Conservation (phyloP, 108 stramenopile species). For the Nitzschia palea region DNA sequence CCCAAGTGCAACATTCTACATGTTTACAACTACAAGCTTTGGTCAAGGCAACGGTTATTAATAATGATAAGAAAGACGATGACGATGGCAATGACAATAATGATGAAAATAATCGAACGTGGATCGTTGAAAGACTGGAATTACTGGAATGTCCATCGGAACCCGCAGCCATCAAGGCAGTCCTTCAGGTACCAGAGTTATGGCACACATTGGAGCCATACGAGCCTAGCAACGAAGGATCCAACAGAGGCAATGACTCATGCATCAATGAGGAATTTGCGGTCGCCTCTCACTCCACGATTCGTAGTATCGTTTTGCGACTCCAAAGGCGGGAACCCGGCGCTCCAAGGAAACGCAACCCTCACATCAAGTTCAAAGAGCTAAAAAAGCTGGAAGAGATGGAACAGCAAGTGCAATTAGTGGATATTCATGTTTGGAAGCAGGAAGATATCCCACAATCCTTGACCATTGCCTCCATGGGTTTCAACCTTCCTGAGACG, state of each 20-base stretch:
- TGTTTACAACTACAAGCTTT: conserved; percentile 9
- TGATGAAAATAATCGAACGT: not conserved
- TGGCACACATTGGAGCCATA: conserved; percentile 3
- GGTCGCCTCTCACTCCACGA: not conserved
- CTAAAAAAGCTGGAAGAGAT: conserved; percentile 11
- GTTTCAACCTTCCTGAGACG: conserved; percentile 11
- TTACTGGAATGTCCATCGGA: conserved; percentile 1
- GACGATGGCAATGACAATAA: conserved; percentile 2
- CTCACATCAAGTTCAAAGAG: conserved; percentile 11
- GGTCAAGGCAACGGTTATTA: not conserved
- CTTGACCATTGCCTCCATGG: not conserved
- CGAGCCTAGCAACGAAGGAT: not conserved
- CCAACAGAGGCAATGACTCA: not conserved
- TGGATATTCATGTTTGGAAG: not conserved
- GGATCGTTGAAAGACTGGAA: not conserved
- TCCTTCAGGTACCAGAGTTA: not conserved
- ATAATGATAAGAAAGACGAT: not conserved
- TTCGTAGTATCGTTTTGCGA: not conserved
- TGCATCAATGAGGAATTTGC: not conserved
- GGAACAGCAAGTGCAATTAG: conserved; percentile 6
- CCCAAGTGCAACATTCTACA: not conserved
- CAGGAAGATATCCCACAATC: not conserved
- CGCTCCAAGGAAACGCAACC: conserved; percentile 14
- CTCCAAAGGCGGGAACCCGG: not conserved
- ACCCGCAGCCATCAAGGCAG: conserved; percentile 1